phyloP scores from a whole-genome alignment of 352 stramenopile species.

The Globisporangium cederbergense region DNA sequence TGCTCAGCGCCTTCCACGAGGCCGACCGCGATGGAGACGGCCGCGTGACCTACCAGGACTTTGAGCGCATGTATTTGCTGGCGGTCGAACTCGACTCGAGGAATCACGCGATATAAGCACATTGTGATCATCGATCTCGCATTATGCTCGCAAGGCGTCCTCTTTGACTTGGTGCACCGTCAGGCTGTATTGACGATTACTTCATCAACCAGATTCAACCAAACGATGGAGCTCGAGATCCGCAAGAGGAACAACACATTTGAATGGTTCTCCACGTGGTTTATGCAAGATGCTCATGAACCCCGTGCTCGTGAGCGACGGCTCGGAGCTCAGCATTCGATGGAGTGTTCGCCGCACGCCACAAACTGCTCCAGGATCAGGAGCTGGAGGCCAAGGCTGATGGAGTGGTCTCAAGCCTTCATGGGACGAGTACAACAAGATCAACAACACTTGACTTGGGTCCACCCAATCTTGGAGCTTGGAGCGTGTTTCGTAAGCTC shows the following conservation, averaged over 20 bases:
- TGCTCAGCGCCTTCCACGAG: slow-evolving; percentile 41
- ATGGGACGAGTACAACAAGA: slow-evolving; percentile 8
- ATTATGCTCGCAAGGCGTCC: too few relatives aligned
- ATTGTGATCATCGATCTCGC: too few relatives aligned
- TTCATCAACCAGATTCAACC: too few relatives aligned
- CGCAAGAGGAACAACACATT: slow-evolving; percentile 76
- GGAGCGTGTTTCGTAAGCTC: too few relatives aligned
- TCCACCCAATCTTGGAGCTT: too few relatives aligned
- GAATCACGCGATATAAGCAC: not conserved
- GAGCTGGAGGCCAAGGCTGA: too few relatives aligned
- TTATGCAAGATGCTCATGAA: slow-evolving; percentile 64
- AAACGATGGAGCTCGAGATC: slow-evolving; percentile 61
- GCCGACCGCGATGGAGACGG: slow-evolving; percentile 58
- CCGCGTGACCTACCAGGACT: slow-evolving; percentile 18
- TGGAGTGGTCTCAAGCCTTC: too few relatives aligned
- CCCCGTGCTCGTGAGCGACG: slow-evolving; percentile 74
- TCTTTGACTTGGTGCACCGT: too few relatives aligned
- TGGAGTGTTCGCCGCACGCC: too few relatives aligned
- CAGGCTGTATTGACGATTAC: too few relatives aligned
- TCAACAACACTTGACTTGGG: slow-evolving; percentile 28
- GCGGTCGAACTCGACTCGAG: not conserved
- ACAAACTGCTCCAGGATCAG: too few relatives aligned
- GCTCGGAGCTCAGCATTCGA: slow-evolving; percentile 69
- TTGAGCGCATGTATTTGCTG: slow-evolving; percentile 13
- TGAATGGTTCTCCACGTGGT: slow-evolving; percentile 75